Evolutionary conservation across 2,329 filamentous ascomycete genomes (phyloP).

Genomic region (Trichoderma afroharzianum): DNA sequence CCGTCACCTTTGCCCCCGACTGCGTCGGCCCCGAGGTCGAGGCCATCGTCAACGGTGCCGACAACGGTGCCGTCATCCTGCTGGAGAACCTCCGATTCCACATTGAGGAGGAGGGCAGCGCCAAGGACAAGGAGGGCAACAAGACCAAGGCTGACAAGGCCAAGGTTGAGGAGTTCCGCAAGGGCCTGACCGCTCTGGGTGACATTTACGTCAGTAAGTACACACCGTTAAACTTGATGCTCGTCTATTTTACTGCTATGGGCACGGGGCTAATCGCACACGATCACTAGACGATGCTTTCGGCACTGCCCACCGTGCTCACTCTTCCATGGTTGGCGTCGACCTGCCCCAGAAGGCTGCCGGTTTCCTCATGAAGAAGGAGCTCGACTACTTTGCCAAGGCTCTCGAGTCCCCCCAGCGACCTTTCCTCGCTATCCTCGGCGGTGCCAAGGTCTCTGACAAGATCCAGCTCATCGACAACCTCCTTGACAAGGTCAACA

Average conservation of each 20-base stretch:
- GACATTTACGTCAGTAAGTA: constrained; percentile 92
- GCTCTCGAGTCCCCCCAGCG: constrained; percentile 89
- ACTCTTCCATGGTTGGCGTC: constrained; percentile 98
- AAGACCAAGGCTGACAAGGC: constrained; percentile 97
- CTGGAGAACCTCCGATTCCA: constrained; percentile 99
- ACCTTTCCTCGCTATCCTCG: constrained; percentile 97
- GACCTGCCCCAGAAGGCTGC: constrained; percentile 95
- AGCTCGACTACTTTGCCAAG: constrained; percentile 98
- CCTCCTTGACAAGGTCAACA: constrained; percentile 96
- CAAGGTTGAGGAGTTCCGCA: constrained; percentile 89
- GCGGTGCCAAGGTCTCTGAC: constrained; percentile 97
- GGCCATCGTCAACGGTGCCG: constrained; percentile 79
- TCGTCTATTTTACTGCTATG: not conserved
- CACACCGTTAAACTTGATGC: not conserved
- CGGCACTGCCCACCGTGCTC: constrained; percentile 94
- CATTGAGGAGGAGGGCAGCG: constrained; percentile 94
- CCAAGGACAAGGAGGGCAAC: constrained; percentile 89
- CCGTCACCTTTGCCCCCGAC: constrained; percentile 84
- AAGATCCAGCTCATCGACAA: constrained; percentile 99
- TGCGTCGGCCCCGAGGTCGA: constrained; percentile 88
- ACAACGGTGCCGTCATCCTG: constrained; percentile 77
- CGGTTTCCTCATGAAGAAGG: constrained; percentile 99
- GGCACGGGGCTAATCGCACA: not conserved
- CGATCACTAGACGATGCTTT: constrained; percentile 80
- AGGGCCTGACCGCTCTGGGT: constrained; percentile 88